Evolutionary conservation across 345 rosid genomes (phyloP).

Genomic region (Eutrema yunnanense): DNA sequence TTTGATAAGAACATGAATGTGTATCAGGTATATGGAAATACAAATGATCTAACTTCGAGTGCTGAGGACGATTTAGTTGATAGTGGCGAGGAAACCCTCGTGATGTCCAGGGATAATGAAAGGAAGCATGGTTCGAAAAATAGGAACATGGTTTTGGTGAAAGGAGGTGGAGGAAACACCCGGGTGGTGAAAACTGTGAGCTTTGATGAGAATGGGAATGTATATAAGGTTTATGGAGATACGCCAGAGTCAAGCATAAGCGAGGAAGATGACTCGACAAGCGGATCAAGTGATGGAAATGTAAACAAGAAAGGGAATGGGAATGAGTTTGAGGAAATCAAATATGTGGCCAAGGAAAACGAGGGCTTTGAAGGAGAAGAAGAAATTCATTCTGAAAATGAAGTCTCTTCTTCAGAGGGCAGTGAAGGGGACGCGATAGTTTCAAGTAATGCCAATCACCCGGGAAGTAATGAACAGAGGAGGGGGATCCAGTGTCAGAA

Average conservation of each 20-base stretch:
- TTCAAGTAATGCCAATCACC: neutral
- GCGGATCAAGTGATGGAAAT: conserved; percentile 36
- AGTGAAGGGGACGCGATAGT: conserved; percentile 24
- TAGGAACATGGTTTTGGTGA: conserved; percentile 21
- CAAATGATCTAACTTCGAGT: conserved; percentile 27
- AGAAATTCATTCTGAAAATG: conserved; percentile 21
- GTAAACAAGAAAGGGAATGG: conserved; percentile 12
- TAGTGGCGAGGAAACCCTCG: conserved; percentile 8
- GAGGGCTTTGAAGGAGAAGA: conserved; percentile 25
- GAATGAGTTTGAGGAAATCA: conserved; percentile 27
- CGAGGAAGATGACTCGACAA: conserved; percentile 35
- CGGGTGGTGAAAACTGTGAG: conserved; percentile 28
- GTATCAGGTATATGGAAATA: conserved; percentile 31
- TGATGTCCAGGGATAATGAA: conserved; percentile 7
- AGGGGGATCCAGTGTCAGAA: conserved; percentile 22
- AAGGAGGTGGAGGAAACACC: neutral
- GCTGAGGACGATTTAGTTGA: conserved; percentile 33
- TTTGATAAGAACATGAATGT: conserved; percentile 52
- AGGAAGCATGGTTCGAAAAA: neutral
- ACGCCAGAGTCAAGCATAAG: conserved; percentile 31
- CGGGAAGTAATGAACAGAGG: conserved; percentile 8
- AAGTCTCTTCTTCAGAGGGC: conserved; percentile 26
- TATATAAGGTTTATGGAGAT: conserved; percentile 31
- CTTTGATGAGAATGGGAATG: conserved; percentile 28
- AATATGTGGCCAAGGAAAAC: conserved; percentile 22